Percentiles rank a stretch among this genome's conserved stretches.
These are phyloP conservation scores for Croton laevigatus DNA, from an alignment of 441 rosid genomes.

Conservation along the genomic window DNA sequence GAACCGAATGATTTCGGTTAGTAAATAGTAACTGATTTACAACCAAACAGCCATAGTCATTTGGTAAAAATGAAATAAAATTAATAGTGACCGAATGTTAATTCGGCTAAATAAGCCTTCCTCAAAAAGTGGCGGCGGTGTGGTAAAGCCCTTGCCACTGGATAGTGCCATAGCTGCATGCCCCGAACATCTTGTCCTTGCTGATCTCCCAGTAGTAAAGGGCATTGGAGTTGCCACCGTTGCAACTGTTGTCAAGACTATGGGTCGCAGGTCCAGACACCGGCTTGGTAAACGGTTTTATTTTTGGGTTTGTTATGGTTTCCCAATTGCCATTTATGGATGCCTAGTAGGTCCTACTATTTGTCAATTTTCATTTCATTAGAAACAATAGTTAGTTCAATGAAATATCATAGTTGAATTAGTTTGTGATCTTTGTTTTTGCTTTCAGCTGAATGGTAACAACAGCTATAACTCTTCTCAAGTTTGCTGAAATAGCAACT, in stretches of 20 bases:
- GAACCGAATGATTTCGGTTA: no score
- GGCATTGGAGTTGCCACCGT: conserved; percentile 81
- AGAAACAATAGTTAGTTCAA: not conserved
- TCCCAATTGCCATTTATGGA: conserved; percentile 92
- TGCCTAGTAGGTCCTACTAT: conserved; percentile 53
- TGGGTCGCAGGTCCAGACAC: conserved; percentile 91
- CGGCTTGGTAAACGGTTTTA: conserved; percentile 93
- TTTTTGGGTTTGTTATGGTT: conserved; percentile 94
- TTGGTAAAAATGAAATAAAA: no score
- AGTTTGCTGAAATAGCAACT: not conserved
- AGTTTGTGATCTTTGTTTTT: no score
- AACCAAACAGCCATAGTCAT: no score
- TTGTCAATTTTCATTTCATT: not conserved
- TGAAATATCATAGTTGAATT: not conserved
- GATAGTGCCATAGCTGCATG: conserved; percentile 91
- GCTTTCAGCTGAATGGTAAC: not conserved
- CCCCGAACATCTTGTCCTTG: conserved; percentile 92
- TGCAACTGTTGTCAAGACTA: conserved; percentile 53
- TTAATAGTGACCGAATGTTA: no score
- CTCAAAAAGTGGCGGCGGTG: conserved; percentile 46
- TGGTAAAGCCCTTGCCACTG: conserved; percentile 45
- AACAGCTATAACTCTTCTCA: not conserved
- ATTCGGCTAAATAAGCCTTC: conserved; percentile 72
- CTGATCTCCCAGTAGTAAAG: conserved; percentile 95
- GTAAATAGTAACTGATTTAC: no score